phyloP scores from a whole-genome alignment of 305 asterid species.

The Solanum hybrid region DNA sequence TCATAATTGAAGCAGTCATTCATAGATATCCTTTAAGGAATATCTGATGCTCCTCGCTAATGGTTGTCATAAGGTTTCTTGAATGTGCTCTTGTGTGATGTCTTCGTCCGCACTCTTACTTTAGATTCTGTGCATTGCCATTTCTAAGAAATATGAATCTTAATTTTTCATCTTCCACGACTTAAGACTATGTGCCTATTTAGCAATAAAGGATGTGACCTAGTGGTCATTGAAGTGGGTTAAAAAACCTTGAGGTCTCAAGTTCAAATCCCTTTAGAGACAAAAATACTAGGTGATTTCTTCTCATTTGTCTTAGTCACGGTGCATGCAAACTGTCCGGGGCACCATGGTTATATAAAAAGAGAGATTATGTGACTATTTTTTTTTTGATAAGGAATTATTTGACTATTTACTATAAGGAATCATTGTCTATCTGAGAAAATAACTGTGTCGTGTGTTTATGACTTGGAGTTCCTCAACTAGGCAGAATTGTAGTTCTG shows the following conservation, averaged over 20 bases:
- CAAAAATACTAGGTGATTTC: not conserved
- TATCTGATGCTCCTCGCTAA: not conserved
- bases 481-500: not conserved
- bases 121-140: not conserved
- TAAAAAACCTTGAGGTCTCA: not conserved
- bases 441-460: not conserved
- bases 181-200: not conserved
- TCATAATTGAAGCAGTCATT: not conserved
- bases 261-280: not conserved
- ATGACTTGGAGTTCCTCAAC: not conserved
- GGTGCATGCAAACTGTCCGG: not conserved
- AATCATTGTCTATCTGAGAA: not conserved
- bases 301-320: not conserved
- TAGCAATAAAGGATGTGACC: not conserved
- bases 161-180: not conserved
- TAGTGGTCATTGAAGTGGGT: not conserved
- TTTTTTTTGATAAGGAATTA: not conserved
- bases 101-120: not conserved
- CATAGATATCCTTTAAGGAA: not conserved
- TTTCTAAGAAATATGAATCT: not conserved
- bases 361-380: not conserved
- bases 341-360: not conserved
- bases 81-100: not conserved
- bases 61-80: not conserved
- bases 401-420: not conserved